Conservation (phyloP, 1,284 basidiomycete genomes). For the Cutaneotrichosporon dermatis region DNA sequence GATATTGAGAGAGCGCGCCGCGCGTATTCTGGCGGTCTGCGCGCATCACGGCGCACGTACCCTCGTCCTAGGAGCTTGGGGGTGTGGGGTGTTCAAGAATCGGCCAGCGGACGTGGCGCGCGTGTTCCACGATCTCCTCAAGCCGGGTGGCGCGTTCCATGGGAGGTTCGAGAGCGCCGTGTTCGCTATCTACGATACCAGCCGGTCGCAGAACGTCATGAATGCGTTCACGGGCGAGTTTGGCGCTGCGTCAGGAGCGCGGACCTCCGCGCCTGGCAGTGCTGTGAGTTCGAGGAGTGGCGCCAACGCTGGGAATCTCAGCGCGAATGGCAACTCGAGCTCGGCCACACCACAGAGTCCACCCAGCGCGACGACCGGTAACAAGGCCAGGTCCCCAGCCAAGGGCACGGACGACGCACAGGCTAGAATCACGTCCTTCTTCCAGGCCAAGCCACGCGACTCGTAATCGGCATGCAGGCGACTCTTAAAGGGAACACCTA, state of each 20-base stretch:
- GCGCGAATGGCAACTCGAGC: no score
- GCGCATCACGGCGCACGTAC: constrained; percentile 1
- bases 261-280: no score
- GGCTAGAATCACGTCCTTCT: constrained; percentile 1
- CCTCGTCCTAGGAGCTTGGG: constrained; percentile 21
- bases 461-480: background rate
- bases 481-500: no score
- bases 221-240: background rate
- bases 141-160: constrained; percentile 1
- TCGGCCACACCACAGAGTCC: no score
- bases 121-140: constrained; percentile 7
- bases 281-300: no score
- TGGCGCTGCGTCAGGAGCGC: no score
- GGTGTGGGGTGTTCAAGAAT: constrained; percentile 21
- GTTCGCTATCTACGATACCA: constrained; percentile 10
- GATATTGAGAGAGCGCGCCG: constrained; percentile 11
- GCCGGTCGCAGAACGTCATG: background rate
- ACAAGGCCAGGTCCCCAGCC: no score
- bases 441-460: background rate
- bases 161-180: constrained; percentile 11
- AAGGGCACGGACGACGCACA: background rate
- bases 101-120: constrained; percentile 4
- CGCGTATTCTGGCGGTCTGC: constrained; percentile 14
- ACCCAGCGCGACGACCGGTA: no score
- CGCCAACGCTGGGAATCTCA: no score